Conservation (phyloP, 2,329 filamentous ascomycete genomes). For the Colletotrichum tropicicola region DNA sequence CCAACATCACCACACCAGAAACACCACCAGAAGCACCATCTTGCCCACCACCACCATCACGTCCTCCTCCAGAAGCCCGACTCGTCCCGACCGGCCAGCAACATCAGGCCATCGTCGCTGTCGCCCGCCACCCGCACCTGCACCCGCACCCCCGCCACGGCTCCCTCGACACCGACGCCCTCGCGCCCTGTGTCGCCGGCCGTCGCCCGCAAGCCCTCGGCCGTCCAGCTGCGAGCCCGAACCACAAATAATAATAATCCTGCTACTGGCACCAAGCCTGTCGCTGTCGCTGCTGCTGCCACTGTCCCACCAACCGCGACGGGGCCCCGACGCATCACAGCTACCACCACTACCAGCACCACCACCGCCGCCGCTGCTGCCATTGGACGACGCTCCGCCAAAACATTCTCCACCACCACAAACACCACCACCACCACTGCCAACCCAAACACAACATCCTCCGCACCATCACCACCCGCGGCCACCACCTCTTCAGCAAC, state of each 20-base stretch:
- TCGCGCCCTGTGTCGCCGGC: constrained; percentile 31
- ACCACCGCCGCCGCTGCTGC: background rate
- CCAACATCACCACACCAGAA: background rate
- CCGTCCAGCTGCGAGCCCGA: constrained; percentile 14
- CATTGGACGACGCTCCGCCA: background rate
- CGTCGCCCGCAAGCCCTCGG: constrained; percentile 9
- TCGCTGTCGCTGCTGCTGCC: constrained; percentile 4
- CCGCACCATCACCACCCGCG: background rate
- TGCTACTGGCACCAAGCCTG: background rate
- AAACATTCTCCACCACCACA: background rate
- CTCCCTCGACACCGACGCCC: constrained; percentile 42
- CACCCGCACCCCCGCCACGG: background rate
- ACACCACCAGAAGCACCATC: background rate
- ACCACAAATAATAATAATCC: constrained; percentile 26
- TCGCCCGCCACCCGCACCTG: constrained; percentile 23
- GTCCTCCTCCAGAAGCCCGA: constrained; percentile 15
- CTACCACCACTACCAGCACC: constrained; percentile 16
- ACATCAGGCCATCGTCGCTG: constrained; percentile 29
- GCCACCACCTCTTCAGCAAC: background rate
- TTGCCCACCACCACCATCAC: background rate
- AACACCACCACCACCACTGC: background rate
- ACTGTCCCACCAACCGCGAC: constrained; percentile 28
- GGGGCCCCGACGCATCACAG: constrained; percentile 28
- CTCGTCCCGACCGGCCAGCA: constrained; percentile 20
- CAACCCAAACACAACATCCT: constrained; percentile 18